Evolutionary conservation across 2,329 filamentous ascomycete species (phyloP), one percentile per base, ranked within the genome.

Genomic region (Ustulina deusta): DNA sequence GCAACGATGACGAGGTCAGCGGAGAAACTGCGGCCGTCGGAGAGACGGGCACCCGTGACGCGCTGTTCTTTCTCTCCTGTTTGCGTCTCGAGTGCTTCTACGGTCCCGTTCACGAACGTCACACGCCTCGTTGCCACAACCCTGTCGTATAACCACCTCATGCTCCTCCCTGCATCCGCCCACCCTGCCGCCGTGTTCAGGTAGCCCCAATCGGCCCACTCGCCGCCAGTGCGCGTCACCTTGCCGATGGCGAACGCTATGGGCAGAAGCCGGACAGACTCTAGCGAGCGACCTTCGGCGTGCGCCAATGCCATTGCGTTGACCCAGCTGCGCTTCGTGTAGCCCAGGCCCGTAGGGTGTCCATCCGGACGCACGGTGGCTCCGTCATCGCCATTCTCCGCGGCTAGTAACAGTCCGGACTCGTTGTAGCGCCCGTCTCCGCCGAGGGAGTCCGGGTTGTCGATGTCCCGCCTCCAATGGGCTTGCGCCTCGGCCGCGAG

Each of bases 1-100:
- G 95, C 94, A 2, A 97, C 85, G 63, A 97, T 84, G 38, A 92
- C 90, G 7, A 97, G 84, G 66, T 93, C 91, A 1, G 91, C 92
- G 3, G 80, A 81, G 6, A 93, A 71, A 10, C 77, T 81, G 6
- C 78, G 78, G 46, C 62, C 85, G 68, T 86, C 80, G 1, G 75
- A 74, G 11, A 92, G 79, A n/a, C 80, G 83, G 25, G 83, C 91
- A 38, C 92, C 92, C 0, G 84, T 83, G n/a, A 86, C 81, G 51
- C 74, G 78, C 48, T 78, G 77, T 13, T 22, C 46, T 20, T n/a
- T 67, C 46, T 48, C 80, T 76, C n/a, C 29, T 20, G 34, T 32
- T 32, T 66, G n/a, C 7, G 60, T 61, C 46, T 65, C 61, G 42
- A 88, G 79, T 49, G 80, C 77, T 49, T 79, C 72, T 2, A 84